Base-by-base conservation (phyloP, 2,329 filamentous ascomycete species). In the Colletotrichum sp. region DNA sequence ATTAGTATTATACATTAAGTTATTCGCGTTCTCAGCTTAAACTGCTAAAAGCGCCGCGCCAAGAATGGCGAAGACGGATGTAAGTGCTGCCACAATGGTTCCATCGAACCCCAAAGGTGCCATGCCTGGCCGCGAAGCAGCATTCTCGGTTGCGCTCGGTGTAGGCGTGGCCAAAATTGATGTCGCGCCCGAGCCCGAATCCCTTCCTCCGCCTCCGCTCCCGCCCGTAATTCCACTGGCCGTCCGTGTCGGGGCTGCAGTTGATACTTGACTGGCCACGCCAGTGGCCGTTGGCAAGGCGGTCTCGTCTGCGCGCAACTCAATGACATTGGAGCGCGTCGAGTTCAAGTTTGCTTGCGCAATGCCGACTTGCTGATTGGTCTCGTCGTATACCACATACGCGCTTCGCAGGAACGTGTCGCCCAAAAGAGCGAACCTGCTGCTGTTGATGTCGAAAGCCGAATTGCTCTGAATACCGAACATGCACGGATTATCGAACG, bases 351-450 rank as follows among this genome's bases (percentile, higher is more conserved):
- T 90, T 65, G 90, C 86, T 83, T 89, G 89, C 0, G 77, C 94
- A 34, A 95, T 84, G 4, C 92, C 93, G 78, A 95, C 92, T 83
- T 94, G 88, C 81, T 94, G 92, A 82, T 94, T 94, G 21, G 87
- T 90, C 34, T 95, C 87, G 81, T 95, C 93, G 81, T 94, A 95
- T 8, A 96, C 94, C 10, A 95, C 90, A 79, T 96, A 96, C 0
- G 94, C 94, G 39, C 92, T 93, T 63, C 94, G 89, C 67, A 96
- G 86, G 82, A 96, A 96, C 0, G 94, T 94, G 81, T 95, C 94
- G 15, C 94, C 94, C 34, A 78, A 30, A 15, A 96, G 85, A 3
- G 95, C 90, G 26, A 74, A 74, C 15, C 89, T 89, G 6, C 92
- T 80, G 73, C 84, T 92, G 89, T 80, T 90, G 91, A 70, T 89